Conservation (phyloP, 441 rosid species). For the Gossypium laxum region DNA sequence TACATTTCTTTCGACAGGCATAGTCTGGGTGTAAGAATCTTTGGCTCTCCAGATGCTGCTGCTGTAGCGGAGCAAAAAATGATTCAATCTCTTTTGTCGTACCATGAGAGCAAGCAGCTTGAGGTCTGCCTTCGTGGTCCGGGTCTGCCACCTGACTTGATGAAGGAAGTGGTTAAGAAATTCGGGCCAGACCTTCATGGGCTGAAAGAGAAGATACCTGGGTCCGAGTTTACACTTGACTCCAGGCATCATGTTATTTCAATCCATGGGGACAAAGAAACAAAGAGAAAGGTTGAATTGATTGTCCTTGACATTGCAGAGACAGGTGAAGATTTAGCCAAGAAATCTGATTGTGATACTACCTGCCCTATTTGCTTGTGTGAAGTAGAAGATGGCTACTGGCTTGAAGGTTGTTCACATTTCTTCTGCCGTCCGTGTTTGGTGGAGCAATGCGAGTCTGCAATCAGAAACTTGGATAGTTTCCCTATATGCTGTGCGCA, state of each 20-base stretch:
- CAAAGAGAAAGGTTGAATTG: slow-evolving; percentile 44
- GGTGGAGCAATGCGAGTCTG: slow-evolving; percentile 73
- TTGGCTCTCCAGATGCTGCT: slow-evolving; percentile 35
- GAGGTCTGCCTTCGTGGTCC: slow-evolving; percentile 49
- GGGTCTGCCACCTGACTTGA: slow-evolving; percentile 47
- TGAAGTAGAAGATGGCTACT: slow-evolving; percentile 47
- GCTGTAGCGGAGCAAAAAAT: slow-evolving; percentile 41
- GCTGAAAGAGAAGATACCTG: slow-evolving; percentile 45
- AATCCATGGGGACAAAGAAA: slow-evolving; percentile 38
- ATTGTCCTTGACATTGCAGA: slow-evolving; percentile 35
- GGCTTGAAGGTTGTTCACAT: slow-evolving; percentile 54
- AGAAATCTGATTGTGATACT: slow-evolving; percentile 21
- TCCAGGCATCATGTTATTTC: slow-evolving; percentile 39
- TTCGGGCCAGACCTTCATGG: slow-evolving; percentile 64
- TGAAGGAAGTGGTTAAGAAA: slow-evolving; percentile 56
- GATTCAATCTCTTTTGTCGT: slow-evolving; percentile 34
- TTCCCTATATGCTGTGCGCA: slow-evolving; percentile 57
- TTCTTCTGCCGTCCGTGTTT: slow-evolving; percentile 50
- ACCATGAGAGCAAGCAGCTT: slow-evolving; percentile 52
- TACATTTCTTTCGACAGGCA: slow-evolving; percentile 44
- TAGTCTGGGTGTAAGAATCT: slow-evolving; percentile 34
- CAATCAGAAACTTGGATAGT: slow-evolving; percentile 51
- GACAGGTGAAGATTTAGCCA: slow-evolving; percentile 17
- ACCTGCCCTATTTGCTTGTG: slow-evolving; percentile 59
- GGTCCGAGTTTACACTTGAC: slow-evolving; percentile 44